These are phyloP conservation scores for Dunaliella primolecta DNA, from an alignment of 139 green algal species.

Conservation along the genomic window DNA sequence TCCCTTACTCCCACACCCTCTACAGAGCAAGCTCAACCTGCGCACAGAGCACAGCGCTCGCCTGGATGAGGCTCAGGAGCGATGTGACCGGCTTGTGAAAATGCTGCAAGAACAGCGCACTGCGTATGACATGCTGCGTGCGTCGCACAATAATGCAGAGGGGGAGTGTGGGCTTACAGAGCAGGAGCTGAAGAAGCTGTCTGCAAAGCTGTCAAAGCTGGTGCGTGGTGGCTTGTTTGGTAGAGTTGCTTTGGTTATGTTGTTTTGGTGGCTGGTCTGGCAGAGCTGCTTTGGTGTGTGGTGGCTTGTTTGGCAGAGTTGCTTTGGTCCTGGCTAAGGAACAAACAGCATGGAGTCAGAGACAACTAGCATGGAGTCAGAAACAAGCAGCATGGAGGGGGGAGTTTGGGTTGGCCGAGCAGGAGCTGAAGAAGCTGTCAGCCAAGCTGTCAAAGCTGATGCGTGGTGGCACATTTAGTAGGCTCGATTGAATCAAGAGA, in stretches of 20 bases:
- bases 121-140: constrained; percentile 22
- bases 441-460: constrained; percentile 3
- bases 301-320: neutral
- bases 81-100: constrained; percentile 4
- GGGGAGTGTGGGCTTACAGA: constrained; percentile 21
- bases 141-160: constrained; percentile 13
- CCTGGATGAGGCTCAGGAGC: constrained; percentile 22
- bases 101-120: constrained; percentile 15
- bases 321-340: too few species aligned
- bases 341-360: too few species aligned
- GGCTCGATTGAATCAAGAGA: too few species aligned
- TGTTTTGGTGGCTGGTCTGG: too few species aligned
- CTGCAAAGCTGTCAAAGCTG: constrained; percentile 5
- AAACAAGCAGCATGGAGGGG: too few species aligned
- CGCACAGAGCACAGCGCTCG: constrained; percentile 21
- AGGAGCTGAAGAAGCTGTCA: constrained; percentile 25
- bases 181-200: constrained; percentile 26
- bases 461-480: too few species aligned
- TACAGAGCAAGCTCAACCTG: constrained; percentile 17
- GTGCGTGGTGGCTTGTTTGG: neutral
- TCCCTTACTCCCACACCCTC: too few species aligned
- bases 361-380: too few species aligned
- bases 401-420: constrained; percentile 17
- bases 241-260: too few species aligned
- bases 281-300: too few species aligned